phyloP scores from a whole-genome alignment of 1,139 yeast genomes.

The Kluyveromyces sp. region DNA sequence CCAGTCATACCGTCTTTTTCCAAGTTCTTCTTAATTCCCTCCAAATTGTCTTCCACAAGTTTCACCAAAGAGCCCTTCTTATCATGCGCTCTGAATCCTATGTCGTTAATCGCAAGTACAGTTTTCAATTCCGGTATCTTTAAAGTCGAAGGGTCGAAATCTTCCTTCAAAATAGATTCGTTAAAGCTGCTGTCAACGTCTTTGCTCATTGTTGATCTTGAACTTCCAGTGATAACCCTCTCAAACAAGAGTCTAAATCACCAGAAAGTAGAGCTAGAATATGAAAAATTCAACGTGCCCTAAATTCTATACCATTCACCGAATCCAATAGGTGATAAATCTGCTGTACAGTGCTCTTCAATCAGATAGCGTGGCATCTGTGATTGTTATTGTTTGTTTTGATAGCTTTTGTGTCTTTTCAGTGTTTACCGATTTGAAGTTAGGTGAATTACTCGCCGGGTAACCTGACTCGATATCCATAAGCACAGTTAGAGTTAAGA shows the following conservation, averaged over 20 bases:
- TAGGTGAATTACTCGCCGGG: neutral
- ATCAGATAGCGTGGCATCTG: too few relatives aligned
- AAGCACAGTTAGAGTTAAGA: neutral
- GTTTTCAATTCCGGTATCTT: conserved; percentile 61
- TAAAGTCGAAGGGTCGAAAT: conserved; percentile 54
- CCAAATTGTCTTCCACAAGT: conserved; percentile 45
- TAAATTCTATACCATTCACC: too few relatives aligned
- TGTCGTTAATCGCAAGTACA: conserved; percentile 50
- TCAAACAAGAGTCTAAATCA: neutral
- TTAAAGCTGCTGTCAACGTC: conserved; percentile 5
- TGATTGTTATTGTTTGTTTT: neutral
- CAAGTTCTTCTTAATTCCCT: conserved; percentile 21
- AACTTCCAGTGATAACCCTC: neutral
- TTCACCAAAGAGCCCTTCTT: conserved; percentile 55
- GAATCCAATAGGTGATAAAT: too few relatives aligned
- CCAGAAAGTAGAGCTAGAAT: too few relatives aligned
- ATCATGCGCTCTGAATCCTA: conserved; percentile 51
- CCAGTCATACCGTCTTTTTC: conserved; percentile 10
- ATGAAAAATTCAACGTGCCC: too few relatives aligned
- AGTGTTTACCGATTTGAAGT: neutral
- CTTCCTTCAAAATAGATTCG: conserved; percentile 28
- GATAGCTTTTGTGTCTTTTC: neutral
- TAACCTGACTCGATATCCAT: too few relatives aligned
- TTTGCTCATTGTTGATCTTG: conserved; percentile 1
- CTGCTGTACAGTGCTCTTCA: too few relatives aligned